Percentiles rank a stretch among this genome's conserved stretches.
Conservation (phyloP, 164 flowering plant genomes). For the Chloranthus sessilifolius region DNA sequence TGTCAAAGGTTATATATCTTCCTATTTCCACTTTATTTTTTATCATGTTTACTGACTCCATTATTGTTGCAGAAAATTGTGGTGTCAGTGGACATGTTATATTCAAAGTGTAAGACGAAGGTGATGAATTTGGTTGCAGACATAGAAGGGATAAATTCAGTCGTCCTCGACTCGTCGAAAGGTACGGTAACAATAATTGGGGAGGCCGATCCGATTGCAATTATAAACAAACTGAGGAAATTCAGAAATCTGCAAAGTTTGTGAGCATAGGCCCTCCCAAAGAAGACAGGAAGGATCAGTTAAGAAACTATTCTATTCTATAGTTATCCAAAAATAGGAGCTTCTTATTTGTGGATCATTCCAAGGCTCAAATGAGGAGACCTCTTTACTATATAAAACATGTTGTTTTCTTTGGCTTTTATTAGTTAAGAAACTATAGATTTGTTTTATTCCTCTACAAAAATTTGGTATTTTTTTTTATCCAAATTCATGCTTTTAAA, state of each 20-base stretch:
- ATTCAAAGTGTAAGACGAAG: constrained; percentile 50
- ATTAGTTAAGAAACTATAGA: too few relatives aligned
- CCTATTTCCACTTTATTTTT: too few relatives aligned
- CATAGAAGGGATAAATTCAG: constrained; percentile 53
- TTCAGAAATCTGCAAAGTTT: constrained; percentile 35
- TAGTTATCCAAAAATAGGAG: constrained; percentile 12
- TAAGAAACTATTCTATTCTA: constrained; percentile 42
- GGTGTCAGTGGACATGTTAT: constrained; percentile 52
- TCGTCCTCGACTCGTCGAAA: constrained; percentile 51
- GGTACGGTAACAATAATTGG: constrained; percentile 42
- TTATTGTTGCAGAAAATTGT: constrained; percentile 54
- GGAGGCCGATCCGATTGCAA: constrained; percentile 45
- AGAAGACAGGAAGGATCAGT: constrained; percentile 46
- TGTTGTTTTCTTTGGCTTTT: neutral
- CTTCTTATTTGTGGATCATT: neutral
- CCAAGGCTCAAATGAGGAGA: neutral
- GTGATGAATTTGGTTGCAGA: constrained; percentile 54
- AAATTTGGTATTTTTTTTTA: neutral
- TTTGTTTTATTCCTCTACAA: too few relatives aligned
- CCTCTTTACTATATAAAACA: neutral
- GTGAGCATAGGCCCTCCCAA: constrained; percentile 40
- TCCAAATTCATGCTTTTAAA: neutral
- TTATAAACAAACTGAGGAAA: constrained; percentile 45
- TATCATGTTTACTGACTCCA: too few relatives aligned
- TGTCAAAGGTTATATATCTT: too few relatives aligned